These are phyloP conservation scores for Plasmodium yoelii DNA, from an alignment of 169 alveolate species.

Conservation along the genomic window DNA sequence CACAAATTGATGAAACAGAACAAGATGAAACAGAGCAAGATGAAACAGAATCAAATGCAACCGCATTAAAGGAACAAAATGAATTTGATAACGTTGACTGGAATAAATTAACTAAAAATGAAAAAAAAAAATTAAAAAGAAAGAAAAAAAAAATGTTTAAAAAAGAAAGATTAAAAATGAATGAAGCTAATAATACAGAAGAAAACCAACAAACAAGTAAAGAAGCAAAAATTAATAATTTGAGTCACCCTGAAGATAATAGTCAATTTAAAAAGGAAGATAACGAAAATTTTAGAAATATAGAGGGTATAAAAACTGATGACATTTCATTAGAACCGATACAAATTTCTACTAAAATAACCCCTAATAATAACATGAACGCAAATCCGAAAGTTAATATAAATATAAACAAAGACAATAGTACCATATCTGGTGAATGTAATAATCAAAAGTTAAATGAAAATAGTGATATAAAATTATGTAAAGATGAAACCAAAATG, in stretches of 20 bases:
- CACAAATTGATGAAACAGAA: neutral
- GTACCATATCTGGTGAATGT: no score
- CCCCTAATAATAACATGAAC: no score
- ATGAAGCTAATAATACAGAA: slow-evolving; percentile 1
- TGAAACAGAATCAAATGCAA: slow-evolving; percentile 22
- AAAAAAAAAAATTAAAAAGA: slow-evolving; percentile 40
- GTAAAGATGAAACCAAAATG: no score
- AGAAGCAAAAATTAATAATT: neutral
- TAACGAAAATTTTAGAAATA: slow-evolving; percentile 4
- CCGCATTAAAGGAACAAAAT: slow-evolving; percentile 8
- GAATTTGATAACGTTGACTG: slow-evolving; percentile 33
- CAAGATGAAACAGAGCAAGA: slow-evolving; percentile 29
- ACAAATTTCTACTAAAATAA: no score
- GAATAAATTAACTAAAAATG: slow-evolving; percentile 47
- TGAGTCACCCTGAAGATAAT: neutral
- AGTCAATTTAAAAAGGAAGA: slow-evolving; percentile 53
- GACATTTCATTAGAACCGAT: no score
- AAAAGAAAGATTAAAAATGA: slow-evolving; percentile 55
- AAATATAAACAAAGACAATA: no score
- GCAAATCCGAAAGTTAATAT: no score
- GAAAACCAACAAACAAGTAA: neutral
- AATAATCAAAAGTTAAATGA: no score
- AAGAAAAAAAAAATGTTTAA: slow-evolving; percentile 37
- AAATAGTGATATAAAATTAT: no score
- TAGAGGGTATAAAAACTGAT: no score